A percentile compares a stretch with the other conserved stretches of the same genome.
Evolutionary conservation across 2,329 filamentous ascomycete genomes (phyloP).

Genomic region (Talaromyces piceae): DNA sequence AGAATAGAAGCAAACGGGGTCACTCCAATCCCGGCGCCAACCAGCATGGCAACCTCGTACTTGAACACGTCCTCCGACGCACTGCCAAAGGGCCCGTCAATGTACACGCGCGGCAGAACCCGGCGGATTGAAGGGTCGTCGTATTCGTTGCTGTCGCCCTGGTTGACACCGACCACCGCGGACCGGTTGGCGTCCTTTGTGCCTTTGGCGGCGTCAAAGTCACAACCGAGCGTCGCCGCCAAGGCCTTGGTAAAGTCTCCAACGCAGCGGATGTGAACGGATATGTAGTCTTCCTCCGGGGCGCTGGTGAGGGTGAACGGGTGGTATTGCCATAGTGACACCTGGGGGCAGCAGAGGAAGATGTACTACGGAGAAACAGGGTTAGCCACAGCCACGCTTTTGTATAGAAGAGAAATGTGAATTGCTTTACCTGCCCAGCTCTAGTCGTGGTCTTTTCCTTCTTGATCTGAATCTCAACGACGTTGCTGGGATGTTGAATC

Average conservation of each 20-base stretch:
- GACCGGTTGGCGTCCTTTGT: conserved; percentile 38
- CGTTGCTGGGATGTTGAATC: conserved; percentile 80
- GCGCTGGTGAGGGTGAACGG: conserved; percentile 81
- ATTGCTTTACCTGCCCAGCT: conserved; percentile 54
- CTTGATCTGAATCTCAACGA: conserved; percentile 87
- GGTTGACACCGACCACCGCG: conserved; percentile 62
- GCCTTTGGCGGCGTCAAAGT: conserved; percentile 48
- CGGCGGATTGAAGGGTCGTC: conserved; percentile 64
- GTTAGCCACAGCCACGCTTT: background rate
- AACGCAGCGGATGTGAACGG: conserved; percentile 74
- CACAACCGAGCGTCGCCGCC: conserved; percentile 65
- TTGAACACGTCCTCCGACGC: conserved; percentile 78
- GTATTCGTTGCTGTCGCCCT: conserved; percentile 37
- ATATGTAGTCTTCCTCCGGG: conserved; percentile 84
- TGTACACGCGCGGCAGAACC: conserved; percentile 70
- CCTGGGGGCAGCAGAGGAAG: conserved; percentile 77
- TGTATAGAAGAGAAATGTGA: background rate
- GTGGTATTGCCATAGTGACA: conserved; percentile 83
- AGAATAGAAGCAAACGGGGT: conserved; percentile 47
- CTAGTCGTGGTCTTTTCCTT: conserved; percentile 77
- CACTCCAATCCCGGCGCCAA: conserved; percentile 46
- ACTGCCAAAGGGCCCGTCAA: conserved; percentile 79
- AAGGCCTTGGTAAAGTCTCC: conserved; percentile 71
- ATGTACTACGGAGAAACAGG: conserved; percentile 54
- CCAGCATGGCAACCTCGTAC: conserved; percentile 45